Evolutionary conservation across 2,329 filamentous ascomycete species (phyloP).

Genomic region (Polychaeton citri): DNA sequence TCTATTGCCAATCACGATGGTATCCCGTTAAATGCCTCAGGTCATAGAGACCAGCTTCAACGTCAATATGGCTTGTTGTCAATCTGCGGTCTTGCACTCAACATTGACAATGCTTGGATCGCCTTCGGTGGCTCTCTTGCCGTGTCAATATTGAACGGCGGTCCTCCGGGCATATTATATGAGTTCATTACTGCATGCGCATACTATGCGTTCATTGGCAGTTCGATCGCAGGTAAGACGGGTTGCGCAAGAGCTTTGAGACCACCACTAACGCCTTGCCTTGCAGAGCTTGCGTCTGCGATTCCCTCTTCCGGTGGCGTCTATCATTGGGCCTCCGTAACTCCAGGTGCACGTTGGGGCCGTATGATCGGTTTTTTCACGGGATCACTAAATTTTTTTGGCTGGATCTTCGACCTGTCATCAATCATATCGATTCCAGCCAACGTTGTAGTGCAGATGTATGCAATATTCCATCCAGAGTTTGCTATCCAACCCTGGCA

Average conservation of each 20-base stretch:
- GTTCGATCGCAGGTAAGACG: slow-evolving; percentile 16
- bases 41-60: slow-evolving; percentile 49
- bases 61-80: slow-evolving; percentile 49
- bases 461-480: slow-evolving; percentile 43
- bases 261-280: neutral
- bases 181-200: slow-evolving; percentile 22
- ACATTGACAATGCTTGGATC: slow-evolving; percentile 53
- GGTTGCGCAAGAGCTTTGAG: neutral
- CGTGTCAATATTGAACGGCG: slow-evolving; percentile 33
- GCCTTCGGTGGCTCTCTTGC: slow-evolving; percentile 49
- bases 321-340: slow-evolving; percentile 24
- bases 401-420: slow-evolving; percentile 49
- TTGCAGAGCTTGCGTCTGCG: slow-evolving; percentile 16
- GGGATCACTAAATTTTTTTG: slow-evolving; percentile 37
- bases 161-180: slow-evolving; percentile 23
- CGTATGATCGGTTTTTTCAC: slow-evolving; percentile 23
- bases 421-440: slow-evolving; percentile 45
- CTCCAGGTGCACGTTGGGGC: slow-evolving; percentile 19
- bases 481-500: slow-evolving; percentile 44
- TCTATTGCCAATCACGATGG: slow-evolving; percentile 19
- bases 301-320: slow-evolving; percentile 21
- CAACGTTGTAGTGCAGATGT: slow-evolving; percentile 49
- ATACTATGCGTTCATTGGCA: slow-evolving; percentile 24
- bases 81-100: slow-evolving; percentile 45
- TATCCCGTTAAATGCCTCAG: slow-evolving; percentile 47